Evolutionary conservation across 164 flowering plant genomes (phyloP).

Genomic region (Cinnamomum micranthum): DNA sequence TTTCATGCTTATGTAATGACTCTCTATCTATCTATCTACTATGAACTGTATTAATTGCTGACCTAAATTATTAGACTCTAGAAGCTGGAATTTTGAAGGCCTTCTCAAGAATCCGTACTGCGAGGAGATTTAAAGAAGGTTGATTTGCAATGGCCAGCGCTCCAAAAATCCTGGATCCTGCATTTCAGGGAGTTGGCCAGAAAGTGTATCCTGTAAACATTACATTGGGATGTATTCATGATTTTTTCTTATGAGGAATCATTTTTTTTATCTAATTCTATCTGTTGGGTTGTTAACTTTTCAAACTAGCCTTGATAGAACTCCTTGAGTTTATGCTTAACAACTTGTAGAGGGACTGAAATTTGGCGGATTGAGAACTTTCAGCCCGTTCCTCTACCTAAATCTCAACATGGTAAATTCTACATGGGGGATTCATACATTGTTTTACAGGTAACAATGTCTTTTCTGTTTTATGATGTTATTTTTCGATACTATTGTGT

Average conservation of each 20-base stretch:
- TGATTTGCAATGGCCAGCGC: constrained; percentile 53
- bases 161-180: constrained; percentile 76
- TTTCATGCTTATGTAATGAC: no score
- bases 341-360: constrained; percentile 73
- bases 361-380: constrained; percentile 96
- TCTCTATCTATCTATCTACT: no score
- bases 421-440: constrained; percentile 85
- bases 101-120: constrained; percentile 1
- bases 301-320: not conserved
- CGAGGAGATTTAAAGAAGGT: constrained; percentile 4
- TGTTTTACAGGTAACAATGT: constrained; percentile 63
- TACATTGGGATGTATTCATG: not conserved
- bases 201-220: constrained; percentile 70
- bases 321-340: constrained; percentile 38
- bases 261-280: not conserved
- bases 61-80: not conserved
- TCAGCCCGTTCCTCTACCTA: constrained; percentile 83
- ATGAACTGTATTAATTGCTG: no score
- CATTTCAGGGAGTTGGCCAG: constrained; percentile 89
- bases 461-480: not conserved
- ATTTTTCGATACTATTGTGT: no score
- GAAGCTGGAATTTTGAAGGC: constrained; percentile 1
- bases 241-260: not conserved
- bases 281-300: not conserved
- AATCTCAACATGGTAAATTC: constrained; percentile 88